A percentile compares a stretch with the other conserved stretches of the same genome.
These are phyloP conservation scores for Aspergillus sp. DNA, from an alignment of 2,329 filamentous ascomycete genomes.

Conservation along the genomic window DNA sequence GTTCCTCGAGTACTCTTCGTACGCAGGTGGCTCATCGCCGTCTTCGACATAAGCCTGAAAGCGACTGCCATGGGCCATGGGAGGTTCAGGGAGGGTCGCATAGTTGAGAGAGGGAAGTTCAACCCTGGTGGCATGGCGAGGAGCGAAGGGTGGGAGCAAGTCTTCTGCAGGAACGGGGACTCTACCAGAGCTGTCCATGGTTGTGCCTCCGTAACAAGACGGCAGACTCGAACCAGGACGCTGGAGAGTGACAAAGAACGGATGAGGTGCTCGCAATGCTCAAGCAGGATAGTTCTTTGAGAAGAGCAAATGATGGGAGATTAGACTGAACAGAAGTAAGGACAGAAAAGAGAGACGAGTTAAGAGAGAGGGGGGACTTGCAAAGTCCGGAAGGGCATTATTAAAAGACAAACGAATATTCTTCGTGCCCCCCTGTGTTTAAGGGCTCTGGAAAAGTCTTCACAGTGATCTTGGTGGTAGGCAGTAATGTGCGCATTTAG, in stretches of 20 bases:
- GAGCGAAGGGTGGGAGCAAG: background rate
- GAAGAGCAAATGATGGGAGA: background rate
- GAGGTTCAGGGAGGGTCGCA: background rate
- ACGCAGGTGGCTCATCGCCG: background rate
- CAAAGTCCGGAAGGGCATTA: background rate
- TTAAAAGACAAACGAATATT: background rate
- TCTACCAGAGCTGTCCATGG: background rate
- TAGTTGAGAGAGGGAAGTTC: background rate
- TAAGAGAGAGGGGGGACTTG: background rate
- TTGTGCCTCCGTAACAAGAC: background rate
- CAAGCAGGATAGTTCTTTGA: background rate
- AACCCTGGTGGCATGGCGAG: background rate
- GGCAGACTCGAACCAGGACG: background rate
- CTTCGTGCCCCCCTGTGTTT: background rate
- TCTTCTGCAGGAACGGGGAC: background rate
- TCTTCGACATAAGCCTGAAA: background rate
- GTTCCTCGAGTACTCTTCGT: background rate
- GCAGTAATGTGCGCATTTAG: constrained; percentile 1
- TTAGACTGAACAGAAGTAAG: background rate
- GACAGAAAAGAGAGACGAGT: background rate
- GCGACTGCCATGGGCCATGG: background rate
- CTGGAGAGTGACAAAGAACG: background rate
- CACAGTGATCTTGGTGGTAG: background rate
- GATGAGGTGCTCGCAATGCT: background rate
- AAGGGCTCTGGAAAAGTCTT: background rate